Percentiles rank a stretch among this genome's conserved stretches.
Conservation (phyloP, 2,329 filamentous ascomycete genomes). For the Aspergillus clavatus region DNA sequence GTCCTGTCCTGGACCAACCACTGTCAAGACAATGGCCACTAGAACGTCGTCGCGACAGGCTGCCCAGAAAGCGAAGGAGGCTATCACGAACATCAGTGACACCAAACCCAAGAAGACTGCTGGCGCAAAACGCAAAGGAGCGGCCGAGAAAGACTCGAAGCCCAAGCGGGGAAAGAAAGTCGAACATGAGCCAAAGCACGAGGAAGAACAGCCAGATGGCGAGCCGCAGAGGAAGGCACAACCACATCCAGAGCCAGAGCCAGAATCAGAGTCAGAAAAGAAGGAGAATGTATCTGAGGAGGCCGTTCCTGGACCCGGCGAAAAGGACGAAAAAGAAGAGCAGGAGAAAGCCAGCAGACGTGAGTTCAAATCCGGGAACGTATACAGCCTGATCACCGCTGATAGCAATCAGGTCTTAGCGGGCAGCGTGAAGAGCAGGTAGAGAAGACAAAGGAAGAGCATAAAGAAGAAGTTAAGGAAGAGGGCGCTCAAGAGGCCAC, state of each 20-base stretch:
- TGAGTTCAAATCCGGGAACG: neutral
- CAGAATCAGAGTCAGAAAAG: conserved; percentile 11
- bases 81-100: conserved; percentile 32
- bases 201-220: conserved; percentile 11
- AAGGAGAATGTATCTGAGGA: conserved; percentile 16
- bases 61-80: conserved; percentile 41
- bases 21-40: conserved; percentile 24
- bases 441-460: conserved; percentile 4
- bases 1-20: neutral
- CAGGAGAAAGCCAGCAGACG: neutral
- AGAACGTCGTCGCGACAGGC: conserved; percentile 41
- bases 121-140: conserved; percentile 39
- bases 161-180: conserved; percentile 40
- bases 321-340: conserved; percentile 4
- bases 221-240: conserved; percentile 6
- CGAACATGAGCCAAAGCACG: conserved; percentile 7
- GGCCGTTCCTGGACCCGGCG: conserved; percentile 15
- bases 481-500: conserved; percentile 6
- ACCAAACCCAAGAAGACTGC: conserved; percentile 23
- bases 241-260: conserved; percentile 2
- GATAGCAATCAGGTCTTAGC: neutral
- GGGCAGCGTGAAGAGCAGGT: neutral
- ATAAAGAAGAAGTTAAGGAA: conserved; percentile 3
- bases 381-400: neutral
- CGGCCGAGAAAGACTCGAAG: conserved; percentile 19